Evolutionary conservation across 495 filamentous ascomycete species (phyloP).

Genomic region (Xylaria scruposa): DNA sequence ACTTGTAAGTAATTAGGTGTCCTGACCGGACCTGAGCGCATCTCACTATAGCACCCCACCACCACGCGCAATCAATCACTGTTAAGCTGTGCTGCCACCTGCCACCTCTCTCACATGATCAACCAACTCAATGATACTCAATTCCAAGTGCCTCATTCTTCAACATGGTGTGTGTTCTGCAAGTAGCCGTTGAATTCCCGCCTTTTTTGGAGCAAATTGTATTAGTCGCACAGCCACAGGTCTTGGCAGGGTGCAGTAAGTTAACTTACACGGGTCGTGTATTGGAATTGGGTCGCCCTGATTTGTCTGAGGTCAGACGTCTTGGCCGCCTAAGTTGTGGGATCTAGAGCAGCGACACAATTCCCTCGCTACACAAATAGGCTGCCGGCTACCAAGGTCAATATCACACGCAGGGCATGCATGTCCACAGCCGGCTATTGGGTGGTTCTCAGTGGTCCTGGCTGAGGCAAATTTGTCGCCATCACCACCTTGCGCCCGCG

Average conservation of each 20-base stretch:
- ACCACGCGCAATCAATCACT: background rate
- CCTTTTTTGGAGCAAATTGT: background rate
- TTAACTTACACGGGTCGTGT: background rate
- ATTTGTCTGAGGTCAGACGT: conserved; percentile 26
- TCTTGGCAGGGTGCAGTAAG: conserved; percentile 19
- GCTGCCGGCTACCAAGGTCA: conserved; percentile 3
- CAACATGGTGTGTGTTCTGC: conserved; percentile 19
- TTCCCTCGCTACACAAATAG: conserved; percentile 13
- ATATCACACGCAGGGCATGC: conserved; percentile 26
- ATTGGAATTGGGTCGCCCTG: conserved; percentile 2
- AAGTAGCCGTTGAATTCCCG: background rate
- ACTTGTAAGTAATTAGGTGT: no score
- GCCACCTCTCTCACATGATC: background rate
- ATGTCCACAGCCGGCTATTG: conserved; percentile 9
- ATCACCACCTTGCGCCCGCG: background rate
- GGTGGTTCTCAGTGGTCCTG: conserved; percentile 24
- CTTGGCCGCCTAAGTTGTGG: conserved; percentile 10
- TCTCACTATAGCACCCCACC: background rate
- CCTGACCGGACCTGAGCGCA: background rate
- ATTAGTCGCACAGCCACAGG: conserved; percentile 11
- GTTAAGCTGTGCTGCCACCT: background rate
- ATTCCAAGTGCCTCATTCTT: background rate
- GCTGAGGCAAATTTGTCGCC: conserved; percentile 19
- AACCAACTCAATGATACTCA: background rate
- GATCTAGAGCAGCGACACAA: conserved; percentile 5